Percentiles rank a stretch among this genome's conserved stretches.
These are phyloP conservation scores for Malus hybrid DNA, from an alignment of 331 rosid genomes.

Conservation along the genomic window DNA sequence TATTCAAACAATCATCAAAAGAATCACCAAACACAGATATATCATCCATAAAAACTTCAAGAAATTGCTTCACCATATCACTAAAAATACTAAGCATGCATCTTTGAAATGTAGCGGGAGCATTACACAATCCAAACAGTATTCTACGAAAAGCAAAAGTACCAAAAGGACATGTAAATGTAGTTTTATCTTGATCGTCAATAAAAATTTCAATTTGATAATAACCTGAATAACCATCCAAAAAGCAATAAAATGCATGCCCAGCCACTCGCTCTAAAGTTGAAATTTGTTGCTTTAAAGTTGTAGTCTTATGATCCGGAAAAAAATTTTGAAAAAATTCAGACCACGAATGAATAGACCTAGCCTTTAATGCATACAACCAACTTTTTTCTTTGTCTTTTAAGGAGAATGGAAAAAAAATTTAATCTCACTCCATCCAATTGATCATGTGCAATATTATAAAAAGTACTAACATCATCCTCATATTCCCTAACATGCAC, in stretches of 20 bases:
- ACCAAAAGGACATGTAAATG: not conserved
- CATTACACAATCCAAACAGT: not conserved
- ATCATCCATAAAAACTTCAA: conserved; percentile 6
- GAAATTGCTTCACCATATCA: not conserved
- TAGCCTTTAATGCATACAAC: too few relatives aligned
- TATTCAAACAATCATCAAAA: not conserved
- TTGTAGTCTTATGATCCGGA: too few relatives aligned
- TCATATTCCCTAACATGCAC: too few relatives aligned
- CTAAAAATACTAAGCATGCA: not conserved
- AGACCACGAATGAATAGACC: too few relatives aligned
- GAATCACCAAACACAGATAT: not conserved
- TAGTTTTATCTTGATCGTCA: not conserved
- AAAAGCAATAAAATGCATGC: not conserved
- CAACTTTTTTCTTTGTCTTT: too few relatives aligned
- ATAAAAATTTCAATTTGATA: not conserved
- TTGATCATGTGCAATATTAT: too few relatives aligned
- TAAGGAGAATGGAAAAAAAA: too few relatives aligned
- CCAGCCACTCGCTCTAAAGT: too few relatives aligned
- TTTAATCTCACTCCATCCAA: too few relatives aligned
- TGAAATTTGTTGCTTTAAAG: too few relatives aligned
- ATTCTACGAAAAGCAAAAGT: not conserved
- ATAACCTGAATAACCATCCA: not conserved
- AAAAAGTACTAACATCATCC: too few relatives aligned
- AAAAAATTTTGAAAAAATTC: too few relatives aligned
- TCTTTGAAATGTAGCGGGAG: not conserved